Evolutionary conservation across 2,329 filamentous ascomycete genomes (phyloP), one percentile per base, ranked within the genome.

Genomic region (Coniosporium tulheliwenetii): DNA sequence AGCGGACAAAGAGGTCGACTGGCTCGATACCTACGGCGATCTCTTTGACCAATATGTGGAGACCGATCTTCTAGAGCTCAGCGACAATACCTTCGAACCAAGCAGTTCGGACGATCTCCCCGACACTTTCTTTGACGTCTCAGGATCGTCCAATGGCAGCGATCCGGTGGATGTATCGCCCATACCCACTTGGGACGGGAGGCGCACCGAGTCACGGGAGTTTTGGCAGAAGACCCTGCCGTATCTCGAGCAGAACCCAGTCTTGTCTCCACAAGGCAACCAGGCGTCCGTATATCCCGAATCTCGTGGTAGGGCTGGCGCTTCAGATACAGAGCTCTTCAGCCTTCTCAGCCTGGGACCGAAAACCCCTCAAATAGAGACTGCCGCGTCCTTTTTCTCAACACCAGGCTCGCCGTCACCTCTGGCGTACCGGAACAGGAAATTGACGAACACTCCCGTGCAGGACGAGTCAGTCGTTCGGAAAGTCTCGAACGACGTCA

Each of bases 21-120:
- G 69, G 62, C 65, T 70, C 48, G 73, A 76, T 53, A 64, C 73
- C 44, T 69, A 68, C 58, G 70, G 71, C 58, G 70, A 72, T 55
- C 65, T 79, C 57, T 78, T 80, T 63, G 72, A 76, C 51, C 69
- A 77, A 55, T 77, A 74, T 54, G 65, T 77, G 56, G 68, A 75
- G 48, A 67, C 71, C 57, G 73, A 75, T 44, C 62, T 69, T 42
- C 64, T 69, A 48, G 64, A 64, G 41, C 57, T 62, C 45, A 63
- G 62, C 49, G 62, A 66, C 45, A 59, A 59, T 45, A 57, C 64
- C 47, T 65, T 66, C 56, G 66, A 69, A 47, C 61, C 63, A 45
- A 60, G 63, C 50, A 63, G 63, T 50, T 62, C 64, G 42, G 58
- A 67, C 50, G 64, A 70, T 45, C 58, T 70, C 47, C 62, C 66